Percentiles rank a stretch among this genome's conserved stretches.
Evolutionary conservation across 176 grass and related monocot genomes (phyloP).

Genomic region (Eleusine coracana): DNA sequence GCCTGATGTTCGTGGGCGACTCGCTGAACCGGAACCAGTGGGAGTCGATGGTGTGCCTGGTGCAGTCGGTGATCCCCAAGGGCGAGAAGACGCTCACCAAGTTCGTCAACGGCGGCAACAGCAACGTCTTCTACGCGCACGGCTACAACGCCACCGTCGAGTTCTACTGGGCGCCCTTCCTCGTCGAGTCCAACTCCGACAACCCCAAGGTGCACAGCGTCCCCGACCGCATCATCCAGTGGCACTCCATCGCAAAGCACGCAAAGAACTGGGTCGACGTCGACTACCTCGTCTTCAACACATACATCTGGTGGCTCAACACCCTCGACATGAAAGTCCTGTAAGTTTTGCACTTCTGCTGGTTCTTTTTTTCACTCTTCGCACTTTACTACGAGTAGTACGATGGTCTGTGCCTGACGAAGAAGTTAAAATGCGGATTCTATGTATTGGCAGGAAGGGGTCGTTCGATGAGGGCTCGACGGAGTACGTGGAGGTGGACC

Average conservation of each 20-base stretch:
- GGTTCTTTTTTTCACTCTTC: background rate
- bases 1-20: conserved; percentile 96
- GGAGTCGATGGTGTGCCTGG: conserved; percentile 99
- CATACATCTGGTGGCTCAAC: conserved; percentile 99
- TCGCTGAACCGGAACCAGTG: conserved; percentile 99
- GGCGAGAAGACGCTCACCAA: conserved; percentile 86
- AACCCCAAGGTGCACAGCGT: conserved; percentile 94
- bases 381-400: too few species aligned
- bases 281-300: conserved; percentile 98
- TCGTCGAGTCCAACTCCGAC: conserved; percentile 98
- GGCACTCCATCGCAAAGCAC: conserved; percentile 82
- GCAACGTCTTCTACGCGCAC: conserved; percentile 79
- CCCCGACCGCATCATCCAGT: conserved; percentile 77
- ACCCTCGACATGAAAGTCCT: conserved; percentile 85
- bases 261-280: conserved; percentile 75
- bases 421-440: too few species aligned
- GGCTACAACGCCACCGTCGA: conserved; percentile 94
- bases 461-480: conserved; percentile 74
- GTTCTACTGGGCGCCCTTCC: conserved; percentile 99
- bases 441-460: conserved; percentile 42
- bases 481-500: conserved; percentile 77
- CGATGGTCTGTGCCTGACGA: too few species aligned
- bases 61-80: conserved; percentile 74
- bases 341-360: conserved; percentile 41
- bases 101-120: conserved; percentile 74